Conservation (phyloP, 2,329 filamentous ascomycete genomes). For the Penicillium occitanis region DNA sequence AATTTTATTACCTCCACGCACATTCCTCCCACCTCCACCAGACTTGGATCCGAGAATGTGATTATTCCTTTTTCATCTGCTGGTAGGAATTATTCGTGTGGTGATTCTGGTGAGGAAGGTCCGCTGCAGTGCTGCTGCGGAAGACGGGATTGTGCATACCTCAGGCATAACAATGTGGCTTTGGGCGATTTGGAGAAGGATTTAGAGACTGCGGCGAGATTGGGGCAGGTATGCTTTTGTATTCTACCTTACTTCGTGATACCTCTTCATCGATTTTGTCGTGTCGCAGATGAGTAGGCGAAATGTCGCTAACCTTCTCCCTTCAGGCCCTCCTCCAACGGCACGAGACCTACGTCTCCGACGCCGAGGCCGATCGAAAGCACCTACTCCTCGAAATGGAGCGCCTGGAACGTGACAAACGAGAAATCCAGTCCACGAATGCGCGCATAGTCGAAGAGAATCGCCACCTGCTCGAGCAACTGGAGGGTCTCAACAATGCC, state of each 20-base stretch:
- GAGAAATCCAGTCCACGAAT: constrained; percentile 72
- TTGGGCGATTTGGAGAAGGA: constrained; percentile 83
- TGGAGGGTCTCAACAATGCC: constrained; percentile 79
- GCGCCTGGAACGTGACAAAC: constrained; percentile 71
- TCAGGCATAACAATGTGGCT: constrained; percentile 75
- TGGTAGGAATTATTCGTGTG: background rate
- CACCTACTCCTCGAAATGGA: constrained; percentile 72
- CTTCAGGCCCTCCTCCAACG: constrained; percentile 84
- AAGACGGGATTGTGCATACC: constrained; percentile 71
- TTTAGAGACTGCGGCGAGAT: constrained; percentile 77
- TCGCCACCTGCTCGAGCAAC: constrained; percentile 72
- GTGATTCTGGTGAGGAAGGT: background rate
- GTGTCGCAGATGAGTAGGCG: background rate
- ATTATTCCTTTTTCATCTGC: constrained; percentile 8
- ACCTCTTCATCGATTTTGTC: constrained; percentile 12
- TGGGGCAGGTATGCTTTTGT: constrained; percentile 71
- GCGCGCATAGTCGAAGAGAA: constrained; percentile 80
- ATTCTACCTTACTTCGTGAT: constrained; percentile 20
- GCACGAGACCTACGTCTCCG: constrained; percentile 91
- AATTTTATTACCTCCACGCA: constrained; percentile 11
- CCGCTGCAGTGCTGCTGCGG: constrained; percentile 76
- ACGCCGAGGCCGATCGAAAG: constrained; percentile 80
- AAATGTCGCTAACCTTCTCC: constrained; percentile 63
- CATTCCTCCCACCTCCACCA: constrained; percentile 9
- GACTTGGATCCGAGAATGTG: background rate